Conservation (phyloP, 2,329 filamentous ascomycete genomes). For the Talaromyces sp. region DNA sequence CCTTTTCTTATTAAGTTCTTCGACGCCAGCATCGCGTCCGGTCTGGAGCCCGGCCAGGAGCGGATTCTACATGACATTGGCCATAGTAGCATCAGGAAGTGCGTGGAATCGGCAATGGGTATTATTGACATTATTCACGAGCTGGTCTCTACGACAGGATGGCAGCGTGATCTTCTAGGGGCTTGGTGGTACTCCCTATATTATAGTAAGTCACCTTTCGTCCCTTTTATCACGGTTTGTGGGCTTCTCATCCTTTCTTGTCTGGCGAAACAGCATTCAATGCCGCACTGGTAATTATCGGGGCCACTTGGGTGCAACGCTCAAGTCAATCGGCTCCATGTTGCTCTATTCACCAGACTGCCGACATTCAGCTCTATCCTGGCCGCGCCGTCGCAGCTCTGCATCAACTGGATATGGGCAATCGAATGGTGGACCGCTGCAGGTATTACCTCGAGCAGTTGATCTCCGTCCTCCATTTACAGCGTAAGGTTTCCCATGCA, state of each 20-base stretch:
- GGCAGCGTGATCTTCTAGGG: constrained; percentile 24
- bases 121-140: constrained; percentile 29
- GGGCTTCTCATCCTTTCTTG: neutral
- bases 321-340: neutral
- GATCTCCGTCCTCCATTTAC: too few relatives aligned
- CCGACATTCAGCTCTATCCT: neutral
- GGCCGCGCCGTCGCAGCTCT: neutral
- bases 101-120: constrained; percentile 25
- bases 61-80: constrained; percentile 8
- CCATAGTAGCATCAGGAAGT: constrained; percentile 18
- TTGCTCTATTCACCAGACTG: neutral
- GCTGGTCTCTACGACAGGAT: constrained; percentile 18
- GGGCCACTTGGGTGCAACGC: neutral
- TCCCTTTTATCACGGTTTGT: neutral
- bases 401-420: neutral
- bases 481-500: too few relatives aligned
- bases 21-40: neutral
- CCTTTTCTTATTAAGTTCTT: constrained; percentile 26
- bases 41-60: neutral
- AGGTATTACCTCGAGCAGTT: neutral
- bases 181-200: constrained; percentile 41
- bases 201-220: constrained; percentile 20
- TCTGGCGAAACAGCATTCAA: neutral
- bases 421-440: neutral
- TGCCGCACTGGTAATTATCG: neutral